Conservation (phyloP, 164 flowering plant genomes). For the Vitis cinerea region DNA sequence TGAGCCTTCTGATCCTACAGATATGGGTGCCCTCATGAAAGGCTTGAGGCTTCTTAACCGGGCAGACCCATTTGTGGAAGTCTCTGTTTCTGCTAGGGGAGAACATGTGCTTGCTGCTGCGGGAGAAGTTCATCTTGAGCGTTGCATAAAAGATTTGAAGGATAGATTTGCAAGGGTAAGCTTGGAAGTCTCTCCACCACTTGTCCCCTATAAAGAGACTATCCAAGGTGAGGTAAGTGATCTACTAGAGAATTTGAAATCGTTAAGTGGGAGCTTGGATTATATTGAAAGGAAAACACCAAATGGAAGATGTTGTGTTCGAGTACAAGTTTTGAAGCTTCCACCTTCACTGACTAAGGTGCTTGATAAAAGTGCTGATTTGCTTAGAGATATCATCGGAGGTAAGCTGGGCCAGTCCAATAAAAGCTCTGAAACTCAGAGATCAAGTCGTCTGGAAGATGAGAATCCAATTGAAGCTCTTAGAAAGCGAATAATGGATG, state of each 20-base stretch:
- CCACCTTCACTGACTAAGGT: slow-evolving; percentile 67
- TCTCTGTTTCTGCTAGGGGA: slow-evolving; percentile 82
- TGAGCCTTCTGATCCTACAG: slow-evolving; percentile 87
- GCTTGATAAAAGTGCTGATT: slow-evolving; percentile 79
- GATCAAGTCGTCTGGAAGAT: slow-evolving; percentile 31
- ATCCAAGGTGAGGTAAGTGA: slow-evolving; percentile 64
- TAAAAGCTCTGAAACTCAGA: slow-evolving; percentile 32
- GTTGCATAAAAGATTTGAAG: slow-evolving; percentile 86
- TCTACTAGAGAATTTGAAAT: slow-evolving; percentile 51
- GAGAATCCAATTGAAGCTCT: slow-evolving; percentile 55
- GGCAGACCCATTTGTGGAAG: slow-evolving; percentile 95
- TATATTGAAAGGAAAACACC: slow-evolving; percentile 71
- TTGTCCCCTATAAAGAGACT: slow-evolving; percentile 86
- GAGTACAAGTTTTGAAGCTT: slow-evolving; percentile 76
- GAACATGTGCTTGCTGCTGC: slow-evolving; percentile 97
- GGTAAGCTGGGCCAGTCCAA: slow-evolving; percentile 45
- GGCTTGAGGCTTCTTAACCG: slow-evolving; percentile 81
- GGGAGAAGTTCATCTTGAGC: slow-evolving; percentile 92
- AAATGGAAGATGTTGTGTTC: slow-evolving; percentile 74
- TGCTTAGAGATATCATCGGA: slow-evolving; percentile 61
- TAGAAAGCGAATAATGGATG: slow-evolving; percentile 61
- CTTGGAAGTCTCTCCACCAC: slow-evolving; percentile 86
- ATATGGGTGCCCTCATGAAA: slow-evolving; percentile 73
- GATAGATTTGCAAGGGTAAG: slow-evolving; percentile 86
- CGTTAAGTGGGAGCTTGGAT: slow-evolving; percentile 40